phyloP scores from a whole-genome alignment of 805 yeast genomes.

The Kuraishia capsulata region DNA sequence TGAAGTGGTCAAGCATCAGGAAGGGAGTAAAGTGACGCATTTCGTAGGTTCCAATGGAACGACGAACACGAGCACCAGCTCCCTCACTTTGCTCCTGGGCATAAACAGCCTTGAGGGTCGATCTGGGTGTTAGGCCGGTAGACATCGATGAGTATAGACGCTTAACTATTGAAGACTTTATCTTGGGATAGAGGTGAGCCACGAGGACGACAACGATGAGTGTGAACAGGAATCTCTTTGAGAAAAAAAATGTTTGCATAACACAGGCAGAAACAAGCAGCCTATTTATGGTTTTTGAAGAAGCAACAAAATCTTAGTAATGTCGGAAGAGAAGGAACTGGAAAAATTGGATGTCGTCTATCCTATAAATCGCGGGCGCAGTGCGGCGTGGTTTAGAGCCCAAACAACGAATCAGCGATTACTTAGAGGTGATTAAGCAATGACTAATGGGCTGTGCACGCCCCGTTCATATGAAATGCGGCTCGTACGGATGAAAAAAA shows the following conservation, averaged over 20 bases:
- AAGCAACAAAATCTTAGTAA: too few species aligned
- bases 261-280: background rate
- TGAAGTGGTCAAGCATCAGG: constrained; percentile 73
- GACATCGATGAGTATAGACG: background rate
- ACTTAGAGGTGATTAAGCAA: too few species aligned
- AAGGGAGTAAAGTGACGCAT: constrained; percentile 77
- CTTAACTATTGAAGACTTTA: background rate
- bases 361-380: too few species aligned
- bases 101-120: constrained; percentile 38
- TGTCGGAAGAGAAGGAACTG: too few species aligned
- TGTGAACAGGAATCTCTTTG: too few species aligned
- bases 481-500: too few species aligned
- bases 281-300: too few species aligned
- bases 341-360: too few species aligned
- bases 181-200: background rate
- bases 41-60: constrained; percentile 64
- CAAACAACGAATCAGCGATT: too few species aligned
- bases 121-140: constrained; percentile 20
- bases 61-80: constrained; percentile 77
- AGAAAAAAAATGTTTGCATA: background rate
- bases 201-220: background rate
- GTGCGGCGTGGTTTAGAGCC: too few species aligned
- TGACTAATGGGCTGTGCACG: too few species aligned
- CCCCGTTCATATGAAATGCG: too few species aligned
- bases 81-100: constrained; percentile 78